Base-by-base conservation (phyloP, 768 basidiomycete genomes). In the Amyloporia xantha region DNA sequence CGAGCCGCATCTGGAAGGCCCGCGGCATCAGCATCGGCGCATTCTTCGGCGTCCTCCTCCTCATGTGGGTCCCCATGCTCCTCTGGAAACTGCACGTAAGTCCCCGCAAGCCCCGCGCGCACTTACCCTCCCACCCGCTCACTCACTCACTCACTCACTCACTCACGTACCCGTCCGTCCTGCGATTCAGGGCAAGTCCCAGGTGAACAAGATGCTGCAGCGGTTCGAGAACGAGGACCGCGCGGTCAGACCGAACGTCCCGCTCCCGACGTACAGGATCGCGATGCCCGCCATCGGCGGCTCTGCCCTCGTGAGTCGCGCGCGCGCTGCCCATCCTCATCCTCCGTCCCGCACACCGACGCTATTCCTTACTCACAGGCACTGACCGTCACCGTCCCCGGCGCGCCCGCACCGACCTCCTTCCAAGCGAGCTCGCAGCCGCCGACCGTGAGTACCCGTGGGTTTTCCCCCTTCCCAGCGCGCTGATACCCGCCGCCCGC, bases 81-180 rank as follows among this genome's bases (percentile, higher is more conserved):
- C 37, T 71, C 20, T 80, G 77, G 76, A 80, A 81, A 51, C 66
- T 47, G 68, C 71, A 36, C 35, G 72, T 69, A n/a, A 25, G 30
- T 36, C 26, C 6, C 15, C 43, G 6, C 15, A 39, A 9, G 19
- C n/a, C n/a, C n/a, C n/a, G n/a, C n/a, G n/a, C n/a, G n/a, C n/a
- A n/a, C n/a, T n/a, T 21, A 15, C 30, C 30, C 41, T 7, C 43
- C 26, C 26, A 27, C n/a, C 27, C 28, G 5, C 24, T 24, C 17
- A 9, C 44, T 9, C 36, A 4, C 19, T 39, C n/a, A n/a, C n/a
- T n/a, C n/a, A n/a, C n/a, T n/a, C n/a, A n/a, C n/a, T 9, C 4
- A 19, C 13, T 19, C 30, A 1, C 43, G 17, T 35, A 21, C 41
- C 36, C 46, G 42, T 51, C 9, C 33, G 13, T 39, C 27, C 13